Conservation (phyloP, 768 basidiomycete genomes). For the Chalciporus sphaerocephalus region DNA sequence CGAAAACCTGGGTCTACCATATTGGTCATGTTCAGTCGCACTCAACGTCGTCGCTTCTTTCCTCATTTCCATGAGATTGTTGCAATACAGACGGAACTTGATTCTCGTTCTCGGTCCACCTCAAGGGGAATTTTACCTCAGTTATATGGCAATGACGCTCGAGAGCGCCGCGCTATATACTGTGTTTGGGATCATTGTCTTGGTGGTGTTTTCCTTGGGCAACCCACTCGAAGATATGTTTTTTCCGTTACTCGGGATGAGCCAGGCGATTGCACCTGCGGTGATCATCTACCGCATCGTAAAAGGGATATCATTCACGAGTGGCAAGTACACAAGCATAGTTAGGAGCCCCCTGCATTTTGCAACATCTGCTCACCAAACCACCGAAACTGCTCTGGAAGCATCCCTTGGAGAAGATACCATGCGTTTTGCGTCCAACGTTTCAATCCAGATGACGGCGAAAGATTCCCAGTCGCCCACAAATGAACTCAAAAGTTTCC, state of each 20-base stretch:
- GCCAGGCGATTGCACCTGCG: slow-evolving; percentile 15
- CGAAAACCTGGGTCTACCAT: slow-evolving; percentile 11
- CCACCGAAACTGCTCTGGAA: slow-evolving; percentile 2
- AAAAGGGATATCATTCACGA: slow-evolving; percentile 18
- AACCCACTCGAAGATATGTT: slow-evolving; percentile 23
- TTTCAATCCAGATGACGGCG: slow-evolving; percentile 2
- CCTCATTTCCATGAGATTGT: slow-evolving; percentile 15
- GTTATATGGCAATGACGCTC: slow-evolving; percentile 24
- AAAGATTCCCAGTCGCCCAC: slow-evolving; percentile 11
- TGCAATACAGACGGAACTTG: slow-evolving; percentile 15
- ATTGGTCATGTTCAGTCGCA: slow-evolving; percentile 14
- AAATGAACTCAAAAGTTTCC: slow-evolving; percentile 11
- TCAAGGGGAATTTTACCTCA: slow-evolving; percentile 19
- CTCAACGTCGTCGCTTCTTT: slow-evolving; percentile 14
- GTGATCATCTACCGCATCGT: slow-evolving; percentile 23
- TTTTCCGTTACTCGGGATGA: slow-evolving; percentile 17
- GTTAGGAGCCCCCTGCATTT: slow-evolving; percentile 9
- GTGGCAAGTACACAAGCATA: slow-evolving; percentile 1
- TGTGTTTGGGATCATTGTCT: slow-evolving; percentile 3
- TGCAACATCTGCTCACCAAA: not conserved
- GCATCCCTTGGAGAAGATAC: not conserved
- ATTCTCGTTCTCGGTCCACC: slow-evolving; percentile 4
- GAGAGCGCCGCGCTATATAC: slow-evolving; percentile 23
- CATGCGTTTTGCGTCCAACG: too few species aligned
- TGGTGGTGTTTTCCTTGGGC: slow-evolving; percentile 15